Base-by-base conservation (phyloP, 2,329 filamentous ascomycete species). In the Epichloe brachyelytri region DNA sequence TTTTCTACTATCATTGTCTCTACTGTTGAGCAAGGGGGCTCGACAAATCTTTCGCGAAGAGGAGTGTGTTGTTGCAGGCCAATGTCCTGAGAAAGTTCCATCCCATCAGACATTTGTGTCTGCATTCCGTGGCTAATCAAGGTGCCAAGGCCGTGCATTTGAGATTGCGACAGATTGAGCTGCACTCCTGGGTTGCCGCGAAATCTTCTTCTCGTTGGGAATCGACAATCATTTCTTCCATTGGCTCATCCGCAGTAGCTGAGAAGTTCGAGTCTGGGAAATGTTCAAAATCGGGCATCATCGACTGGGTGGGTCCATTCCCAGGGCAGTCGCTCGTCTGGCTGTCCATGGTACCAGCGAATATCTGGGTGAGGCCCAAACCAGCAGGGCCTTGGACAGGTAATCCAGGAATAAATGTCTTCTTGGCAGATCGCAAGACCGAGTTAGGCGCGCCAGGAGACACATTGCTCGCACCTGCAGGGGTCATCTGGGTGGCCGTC, bases 311-410 rank as follows among this genome's bases (percentile, higher is more conserved):
- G 37, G 66, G 66, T 8, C 59, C 64, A n/a, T 55, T 52, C 33
- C 51, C 51, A 17, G 58, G 50, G 26, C 19, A 40, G 15, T 30
- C n/a, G 57, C 59, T 58, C 52, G 60, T 57, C 58, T 80, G 76
- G 57, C 75, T 80, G 63, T 72, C 88, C 80, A 96, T 85, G 1
- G 89, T 95, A 12, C 88, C 88, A 5, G 86, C 86, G 63, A 95
- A 96, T 55, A 93, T 91, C 60, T 95, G 90, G 0, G 88, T 94
- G 43, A 95, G 74, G 10, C 88, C 86, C 41, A 95, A 69, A 3
- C 80, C 81, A 37, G 79, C 80, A 20, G 79, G 74, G 0, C 74
- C 77, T 20, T 74, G 66, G 4, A 83, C 73, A 2, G 82, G 78
- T 19, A 88, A 68, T 1, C 82, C 83, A 3, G 84, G 85, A 52